Base-by-base conservation (phyloP, 2,329 filamentous ascomycete genomes). In the Fusarium sp. region DNA sequence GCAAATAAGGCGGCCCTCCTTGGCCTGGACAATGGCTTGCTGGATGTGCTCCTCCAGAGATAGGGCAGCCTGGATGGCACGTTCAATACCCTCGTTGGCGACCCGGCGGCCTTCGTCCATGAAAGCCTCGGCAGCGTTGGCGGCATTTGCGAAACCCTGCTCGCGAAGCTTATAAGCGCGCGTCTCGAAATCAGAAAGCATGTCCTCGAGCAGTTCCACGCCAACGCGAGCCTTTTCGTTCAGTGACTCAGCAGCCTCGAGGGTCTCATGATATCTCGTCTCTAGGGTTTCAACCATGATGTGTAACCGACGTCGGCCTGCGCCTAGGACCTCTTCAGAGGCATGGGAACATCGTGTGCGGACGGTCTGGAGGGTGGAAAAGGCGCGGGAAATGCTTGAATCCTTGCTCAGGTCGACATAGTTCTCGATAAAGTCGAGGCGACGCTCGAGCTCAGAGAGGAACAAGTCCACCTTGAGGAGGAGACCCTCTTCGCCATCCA, bases 201-300 rank as follows among this genome's bases (percentile, higher is more conserved):
- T 95, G 40, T 86, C 89, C 80, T 98, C 96, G 80, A 98, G 92
- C 71, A 98, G 85, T 69, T 94, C 92, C 73, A 99, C 92, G 6
- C 95, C 94, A 38, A 96, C 92, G 70, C 94, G 90, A 4, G 96
- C 95, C 85, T 98, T 98, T 78, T 98, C 95, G 79, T 97, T 95
- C 77, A 98, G 85, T 0, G 95, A 95, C 80, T 94, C 95, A 73
- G 95, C 95, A 3, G 93, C 94, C 17, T 90, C 92, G 73, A 99
- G 84, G 1, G 94, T 95, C 77, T 97, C 94, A 72, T 97, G 92
- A 83, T 98, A 99, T 73, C 94, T 90, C 32, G 89, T 89, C 82
- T 99, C 97, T 15, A 99, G 86, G 1, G 95, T 98, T 78, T 98
- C 96, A 37, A 99, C 95, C 85, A 98, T 92, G 68, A 98, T 90